phyloP scores from a whole-genome alignment of 495 filamentous ascomycete species.

The Chaetomium fimeti region DNA sequence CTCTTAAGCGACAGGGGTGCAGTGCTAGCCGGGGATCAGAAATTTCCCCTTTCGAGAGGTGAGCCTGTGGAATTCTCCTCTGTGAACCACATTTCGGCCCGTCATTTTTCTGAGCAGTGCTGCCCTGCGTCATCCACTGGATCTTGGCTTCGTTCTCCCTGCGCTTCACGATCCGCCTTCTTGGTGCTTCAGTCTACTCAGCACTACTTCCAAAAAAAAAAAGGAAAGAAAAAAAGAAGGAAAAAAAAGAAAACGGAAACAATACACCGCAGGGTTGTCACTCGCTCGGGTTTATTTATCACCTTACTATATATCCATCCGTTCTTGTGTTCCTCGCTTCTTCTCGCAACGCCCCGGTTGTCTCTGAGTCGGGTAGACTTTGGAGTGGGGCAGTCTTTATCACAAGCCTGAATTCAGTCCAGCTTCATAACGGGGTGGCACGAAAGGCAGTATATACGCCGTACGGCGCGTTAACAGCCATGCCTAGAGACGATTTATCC shows the following conservation, averaged over 20 bases:
- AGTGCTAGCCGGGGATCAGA: background rate
- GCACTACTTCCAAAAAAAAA: background rate
- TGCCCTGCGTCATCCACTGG: slow-evolving; percentile 15
- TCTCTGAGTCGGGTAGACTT: slow-evolving; percentile 9
- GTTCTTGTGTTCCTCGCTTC: background rate
- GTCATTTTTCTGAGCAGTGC: background rate
- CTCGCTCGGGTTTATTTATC: background rate
- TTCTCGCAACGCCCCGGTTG: background rate
- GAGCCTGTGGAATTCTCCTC: slow-evolving; percentile 23
- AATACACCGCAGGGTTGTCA: background rate
- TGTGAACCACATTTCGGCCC: slow-evolving; percentile 13
- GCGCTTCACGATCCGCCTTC: background rate
- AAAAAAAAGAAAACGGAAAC: too few relatives aligned
- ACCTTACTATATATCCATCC: background rate
- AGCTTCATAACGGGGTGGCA: background rate
- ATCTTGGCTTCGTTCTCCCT: slow-evolving; percentile 19
- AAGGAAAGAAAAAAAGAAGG: background rate
- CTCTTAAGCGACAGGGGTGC: slow-evolving; percentile 12
- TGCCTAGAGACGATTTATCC: slow-evolving; percentile 63
- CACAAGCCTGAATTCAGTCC: background rate
- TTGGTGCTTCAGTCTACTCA: background rate
- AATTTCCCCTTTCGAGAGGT: slow-evolving; percentile 15
- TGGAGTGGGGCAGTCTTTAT: slow-evolving; percentile 10
- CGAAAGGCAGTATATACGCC: slow-evolving; percentile 21
- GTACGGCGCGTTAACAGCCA: slow-evolving; percentile 45